Base-by-base conservation (phyloP, 176 grass and related monocot genomes). In the Otatea glauca region DNA sequence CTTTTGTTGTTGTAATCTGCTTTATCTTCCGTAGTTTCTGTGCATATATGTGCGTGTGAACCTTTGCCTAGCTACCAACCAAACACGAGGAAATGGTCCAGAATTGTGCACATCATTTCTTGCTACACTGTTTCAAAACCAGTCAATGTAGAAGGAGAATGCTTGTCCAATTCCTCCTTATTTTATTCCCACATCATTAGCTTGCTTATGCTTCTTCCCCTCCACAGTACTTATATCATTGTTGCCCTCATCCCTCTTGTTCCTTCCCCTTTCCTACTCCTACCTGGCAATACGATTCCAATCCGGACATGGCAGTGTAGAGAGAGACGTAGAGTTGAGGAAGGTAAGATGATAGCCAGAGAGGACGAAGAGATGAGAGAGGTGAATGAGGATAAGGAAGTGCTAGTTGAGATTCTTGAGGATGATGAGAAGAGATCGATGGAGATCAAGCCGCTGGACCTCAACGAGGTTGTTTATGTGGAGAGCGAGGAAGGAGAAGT, bases 81-180 rank as follows among this genome's bases (percentile, higher is more conserved):
- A 60, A 62, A 25, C 77, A 54, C 77, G 77, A 77, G 72, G 83
- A 82, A 69, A 24, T 72, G 75, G 65, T 90, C 78, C 45, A 70
- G 43, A 65, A 25, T 65, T 71, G 20, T 38, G n/a, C 60, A 64
- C 78, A 72, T 71, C 72, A 77, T 56, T 42, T 63, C 64, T 8
- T 77, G 78, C 45, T 81, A 71, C 81, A 87, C 41, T 84, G 90
- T 91, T 72, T 84, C 48, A 72, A 87, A 75, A 71, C 70, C 77
- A 85, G 93, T 95, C 96, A 98, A 95, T 92, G 83, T 87, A 89
- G 80, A 67, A 76, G 61, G 71, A 84, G 91, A 95, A 92, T 93
- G 86, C 88, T 86, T 92, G 91, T 86, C 83, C 68, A 65, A 86
- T 88, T 90, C 88, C 74, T 78, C 34, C 88, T 71, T 83, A 83